These are phyloP conservation scores for Oryza meridionalis DNA, from an alignment of 176 grass and related monocot species.

Conservation along the genomic window DNA sequence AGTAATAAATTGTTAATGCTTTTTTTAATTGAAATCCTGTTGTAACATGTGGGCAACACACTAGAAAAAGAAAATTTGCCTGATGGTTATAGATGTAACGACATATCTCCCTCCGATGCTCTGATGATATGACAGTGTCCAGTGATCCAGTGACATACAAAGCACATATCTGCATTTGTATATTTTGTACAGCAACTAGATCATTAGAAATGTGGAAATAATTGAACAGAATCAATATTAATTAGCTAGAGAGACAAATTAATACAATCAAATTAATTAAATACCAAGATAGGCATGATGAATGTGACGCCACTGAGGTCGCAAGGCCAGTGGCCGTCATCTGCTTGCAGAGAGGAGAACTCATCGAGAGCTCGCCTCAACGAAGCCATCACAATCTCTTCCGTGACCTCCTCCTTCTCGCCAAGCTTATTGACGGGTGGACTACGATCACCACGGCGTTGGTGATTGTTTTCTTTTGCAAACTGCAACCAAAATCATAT, in stretches of 20 bases:
- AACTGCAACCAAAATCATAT: constrained; percentile 18
- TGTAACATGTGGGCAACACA: too few species aligned
- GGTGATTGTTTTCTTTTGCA: neutral
- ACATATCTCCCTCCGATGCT: constrained; percentile 40
- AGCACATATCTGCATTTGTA: constrained; percentile 41
- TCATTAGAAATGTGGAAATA: too few species aligned
- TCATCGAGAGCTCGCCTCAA: constrained; percentile 40
- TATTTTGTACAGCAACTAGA: too few species aligned
- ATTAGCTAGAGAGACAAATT: neutral
- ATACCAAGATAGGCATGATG: constrained; percentile 64
- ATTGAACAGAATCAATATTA: too few species aligned
- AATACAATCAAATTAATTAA: neutral
- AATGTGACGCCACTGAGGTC: constrained; percentile 63
- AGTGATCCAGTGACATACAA: constrained; percentile 42
- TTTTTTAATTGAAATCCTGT: too few species aligned
- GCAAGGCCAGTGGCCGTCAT: constrained; percentile 59
- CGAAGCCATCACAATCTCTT: constrained; percentile 28
- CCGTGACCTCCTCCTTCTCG: constrained; percentile 30
- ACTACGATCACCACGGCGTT: neutral
- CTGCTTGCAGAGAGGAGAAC: constrained; percentile 50
- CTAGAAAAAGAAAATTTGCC: neutral
- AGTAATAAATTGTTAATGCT: too few species aligned
- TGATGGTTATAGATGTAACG: constrained; percentile 53
- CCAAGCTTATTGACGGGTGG: constrained; percentile 27
- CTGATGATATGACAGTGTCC: neutral